These are phyloP conservation scores for Calamus simplicifolius DNA, from an alignment of 176 grass and related monocot species.

Conservation along the genomic window DNA sequence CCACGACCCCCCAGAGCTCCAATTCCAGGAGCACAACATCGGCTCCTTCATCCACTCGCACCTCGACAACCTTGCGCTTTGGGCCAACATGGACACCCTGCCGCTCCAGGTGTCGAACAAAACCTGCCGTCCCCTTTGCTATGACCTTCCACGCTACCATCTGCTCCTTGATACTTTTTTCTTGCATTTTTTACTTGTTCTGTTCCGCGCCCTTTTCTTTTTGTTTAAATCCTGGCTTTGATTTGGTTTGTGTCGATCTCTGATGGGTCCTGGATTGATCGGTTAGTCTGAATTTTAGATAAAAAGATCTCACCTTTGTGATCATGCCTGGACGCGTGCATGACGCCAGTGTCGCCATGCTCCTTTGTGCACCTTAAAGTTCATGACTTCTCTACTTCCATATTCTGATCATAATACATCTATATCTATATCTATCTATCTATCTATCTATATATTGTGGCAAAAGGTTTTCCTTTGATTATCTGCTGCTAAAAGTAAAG, in stretches of 20 bases:
- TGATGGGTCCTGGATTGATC: neutral
- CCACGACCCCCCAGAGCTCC: slow-evolving; percentile 81
- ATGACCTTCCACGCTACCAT: no score
- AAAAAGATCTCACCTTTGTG: neutral
- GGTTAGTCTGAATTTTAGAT: neutral
- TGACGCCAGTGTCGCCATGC: slow-evolving; percentile 71
- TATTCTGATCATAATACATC: no score
- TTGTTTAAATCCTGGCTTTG: no score
- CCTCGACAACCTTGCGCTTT: slow-evolving; percentile 61
- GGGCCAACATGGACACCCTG: slow-evolving; percentile 86
- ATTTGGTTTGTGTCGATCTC: no score
- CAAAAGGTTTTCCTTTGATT: no score
- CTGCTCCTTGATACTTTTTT: no score
- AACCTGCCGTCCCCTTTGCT: neutral
- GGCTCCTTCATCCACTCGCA: slow-evolving; percentile 60
- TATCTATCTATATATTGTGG: no score
- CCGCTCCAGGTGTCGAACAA: slow-evolving; percentile 43
- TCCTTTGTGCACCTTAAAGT: slow-evolving; percentile 71
- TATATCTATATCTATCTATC: no score
- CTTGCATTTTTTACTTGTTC: no score
- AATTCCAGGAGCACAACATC: slow-evolving; percentile 64
- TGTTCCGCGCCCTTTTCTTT: no score
- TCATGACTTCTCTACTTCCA: neutral
- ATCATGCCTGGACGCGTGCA: slow-evolving; percentile 69
- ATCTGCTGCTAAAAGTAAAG: no score